Conservation (phyloP, 1,284 basidiomycete genomes). For the Ustilago vetiveriae region DNA sequence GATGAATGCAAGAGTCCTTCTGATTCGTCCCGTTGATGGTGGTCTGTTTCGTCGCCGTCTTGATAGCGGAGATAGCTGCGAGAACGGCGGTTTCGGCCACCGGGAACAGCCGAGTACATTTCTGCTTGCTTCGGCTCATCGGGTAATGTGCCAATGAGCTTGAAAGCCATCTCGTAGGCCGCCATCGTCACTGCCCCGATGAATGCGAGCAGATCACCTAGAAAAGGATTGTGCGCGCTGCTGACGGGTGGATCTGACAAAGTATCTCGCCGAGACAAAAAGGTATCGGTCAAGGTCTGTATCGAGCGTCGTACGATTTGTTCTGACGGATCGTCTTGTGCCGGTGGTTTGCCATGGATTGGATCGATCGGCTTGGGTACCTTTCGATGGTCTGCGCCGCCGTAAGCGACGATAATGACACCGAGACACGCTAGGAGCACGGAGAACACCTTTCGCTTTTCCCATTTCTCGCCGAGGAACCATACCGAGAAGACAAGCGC, state of each 20-base stretch:
- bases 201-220: conserved; percentile 59
- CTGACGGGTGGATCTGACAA: conserved; percentile 9
- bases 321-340: conserved; percentile 12
- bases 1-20: conserved; percentile 26
- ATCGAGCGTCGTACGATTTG: conserved; percentile 13
- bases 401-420: conserved; percentile 62
- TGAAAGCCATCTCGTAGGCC: conserved; percentile 64
- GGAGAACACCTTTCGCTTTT: conserved; percentile 57
- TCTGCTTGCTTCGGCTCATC: conserved; percentile 52
- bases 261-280: conserved; percentile 5
- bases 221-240: conserved; percentile 44
- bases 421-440: conserved; percentile 61
- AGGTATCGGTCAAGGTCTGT: neutral
- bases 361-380: conserved; percentile 49
- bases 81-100: conserved; percentile 33
- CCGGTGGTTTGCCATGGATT: conserved; percentile 42
- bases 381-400: conserved; percentile 55
- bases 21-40: conserved; percentile 11
- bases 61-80: conserved; percentile 42
- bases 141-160: conserved; percentile 60
- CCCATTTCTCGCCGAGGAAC: conserved; percentile 63
- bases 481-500: conserved; percentile 65
- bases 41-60: conserved; percentile 1
- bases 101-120: conserved; percentile 39
- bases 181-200: conserved; percentile 65